These are phyloP conservation scores for Nakazawaea holstii DNA, from an alignment of 805 yeast genomes.

Conservation along the genomic window DNA sequence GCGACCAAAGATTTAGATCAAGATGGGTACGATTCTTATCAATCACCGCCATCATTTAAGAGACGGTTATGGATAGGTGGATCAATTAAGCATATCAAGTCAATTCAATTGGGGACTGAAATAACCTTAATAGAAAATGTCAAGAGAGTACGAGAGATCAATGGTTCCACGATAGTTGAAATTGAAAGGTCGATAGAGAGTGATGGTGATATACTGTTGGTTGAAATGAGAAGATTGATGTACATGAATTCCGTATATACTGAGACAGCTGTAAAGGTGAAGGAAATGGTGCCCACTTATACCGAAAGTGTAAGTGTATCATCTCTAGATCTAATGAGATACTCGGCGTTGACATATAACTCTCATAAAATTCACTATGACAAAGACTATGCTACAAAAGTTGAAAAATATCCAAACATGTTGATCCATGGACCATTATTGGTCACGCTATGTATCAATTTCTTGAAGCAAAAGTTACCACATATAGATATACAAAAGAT, in stretches of 20 bases:
- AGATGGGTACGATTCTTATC: conserved; percentile 82
- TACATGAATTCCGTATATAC: conserved; percentile 44
- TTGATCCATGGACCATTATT: conserved; percentile 82
- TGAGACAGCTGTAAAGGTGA: background rate
- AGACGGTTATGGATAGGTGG: conserved; percentile 85
- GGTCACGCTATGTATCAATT: conserved; percentile 53
- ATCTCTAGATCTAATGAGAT: conserved; percentile 46
- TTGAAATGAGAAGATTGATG: conserved; percentile 56
- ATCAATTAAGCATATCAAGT: conserved; percentile 33
- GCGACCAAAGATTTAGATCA: conserved; percentile 44
- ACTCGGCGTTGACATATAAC: conserved; percentile 74
- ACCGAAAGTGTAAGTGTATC: conserved; percentile 30
- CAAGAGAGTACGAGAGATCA: conserved; percentile 12
- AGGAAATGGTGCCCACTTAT: conserved; percentile 17
- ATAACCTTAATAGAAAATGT: conserved; percentile 52
- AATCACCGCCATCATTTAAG: conserved; percentile 53
- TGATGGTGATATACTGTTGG: conserved; percentile 21
- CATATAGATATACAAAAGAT: conserved; percentile 25
- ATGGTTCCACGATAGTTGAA: conserved; percentile 40
- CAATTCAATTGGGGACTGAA: conserved; percentile 29
- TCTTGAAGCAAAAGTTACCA: conserved; percentile 29
- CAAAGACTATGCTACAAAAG: conserved; percentile 38
- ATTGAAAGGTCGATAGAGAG: conserved; percentile 43
- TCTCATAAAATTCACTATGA: conserved; percentile 83
- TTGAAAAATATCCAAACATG: conserved; percentile 57